Evolutionary conservation across 495 filamentous ascomycete species (phyloP).

Genomic region (Annulohypoxylon maeteangense): DNA sequence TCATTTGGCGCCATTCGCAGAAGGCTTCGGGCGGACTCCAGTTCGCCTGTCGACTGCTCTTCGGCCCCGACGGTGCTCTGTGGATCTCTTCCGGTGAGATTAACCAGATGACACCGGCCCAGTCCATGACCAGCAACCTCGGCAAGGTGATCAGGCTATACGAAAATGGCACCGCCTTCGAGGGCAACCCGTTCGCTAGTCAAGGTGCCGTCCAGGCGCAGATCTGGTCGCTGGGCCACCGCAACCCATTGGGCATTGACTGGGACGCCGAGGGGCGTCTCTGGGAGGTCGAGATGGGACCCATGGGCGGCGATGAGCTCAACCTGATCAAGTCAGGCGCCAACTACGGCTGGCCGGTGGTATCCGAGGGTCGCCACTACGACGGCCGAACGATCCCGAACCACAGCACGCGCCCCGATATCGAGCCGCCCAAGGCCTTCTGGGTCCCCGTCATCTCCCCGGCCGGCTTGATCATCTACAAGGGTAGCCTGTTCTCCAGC

Average conservation of each 20-base stretch:
- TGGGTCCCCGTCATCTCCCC: conserved; percentile 54
- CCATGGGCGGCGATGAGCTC: conserved; percentile 53
- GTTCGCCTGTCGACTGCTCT: conserved; percentile 50
- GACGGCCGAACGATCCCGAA: conserved; percentile 49
- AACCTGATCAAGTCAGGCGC: conserved; percentile 51
- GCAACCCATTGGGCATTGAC: conserved; percentile 54
- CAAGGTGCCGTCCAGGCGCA: conserved; percentile 46
- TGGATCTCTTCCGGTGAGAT: conserved; percentile 53
- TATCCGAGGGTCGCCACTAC: conserved; percentile 51
- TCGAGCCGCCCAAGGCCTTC: conserved; percentile 50
- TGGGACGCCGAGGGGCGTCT: conserved; percentile 51
- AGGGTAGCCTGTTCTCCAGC: conserved; percentile 49
- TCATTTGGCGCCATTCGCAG: conserved; percentile 53
- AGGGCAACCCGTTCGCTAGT: conserved; percentile 50
- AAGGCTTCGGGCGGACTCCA: conserved; percentile 45
- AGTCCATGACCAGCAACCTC: conserved; percentile 52
- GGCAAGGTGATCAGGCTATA: conserved; percentile 51
- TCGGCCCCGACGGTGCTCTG: conserved; percentile 46
- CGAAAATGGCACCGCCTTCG: conserved; percentile 50
- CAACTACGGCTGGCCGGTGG: conserved; percentile 53
- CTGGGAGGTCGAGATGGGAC: conserved; percentile 54
- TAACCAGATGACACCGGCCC: conserved; percentile 49
- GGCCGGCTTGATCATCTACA: conserved; percentile 52
- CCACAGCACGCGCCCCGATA: conserved; percentile 51
- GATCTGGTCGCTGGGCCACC: conserved; percentile 51